Conservation (phyloP, 2,329 filamentous ascomycete species). For the Camillea tinctor region DNA sequence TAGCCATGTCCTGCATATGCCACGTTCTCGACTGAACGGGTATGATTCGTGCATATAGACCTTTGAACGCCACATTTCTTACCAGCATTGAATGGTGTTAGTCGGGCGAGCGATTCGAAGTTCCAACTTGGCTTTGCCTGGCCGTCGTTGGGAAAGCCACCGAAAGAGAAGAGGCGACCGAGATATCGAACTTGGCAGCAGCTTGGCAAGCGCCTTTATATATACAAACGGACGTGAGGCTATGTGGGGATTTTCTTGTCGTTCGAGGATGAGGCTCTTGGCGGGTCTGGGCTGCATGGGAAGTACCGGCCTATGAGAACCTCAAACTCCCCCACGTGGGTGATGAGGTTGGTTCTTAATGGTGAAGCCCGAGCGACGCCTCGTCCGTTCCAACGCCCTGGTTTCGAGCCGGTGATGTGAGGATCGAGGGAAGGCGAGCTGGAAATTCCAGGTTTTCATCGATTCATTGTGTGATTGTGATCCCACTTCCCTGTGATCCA, state of each 20-base stretch:
- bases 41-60: neutral
- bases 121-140: neutral
- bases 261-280: neutral
- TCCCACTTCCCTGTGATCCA: neutral
- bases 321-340: neutral
- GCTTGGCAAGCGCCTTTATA: neutral
- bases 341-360: neutral
- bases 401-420: neutral
- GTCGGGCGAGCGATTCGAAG: neutral
- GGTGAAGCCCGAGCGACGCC: neutral
- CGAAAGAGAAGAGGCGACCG: neutral
- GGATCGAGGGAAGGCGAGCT: neutral
- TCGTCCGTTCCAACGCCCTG: neutral
- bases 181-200: neutral
- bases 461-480: neutral
- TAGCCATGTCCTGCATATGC: neutral
- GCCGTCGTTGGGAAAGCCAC: neutral
- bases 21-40: neutral
- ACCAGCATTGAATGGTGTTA: neutral
- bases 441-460: neutral
- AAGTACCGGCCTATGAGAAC: neutral
- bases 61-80: neutral
- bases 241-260: neutral
- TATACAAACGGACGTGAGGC: neutral
- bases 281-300: neutral